Conservation (phyloP, 768 basidiomycete species). For the Podaxis sp. region DNA sequence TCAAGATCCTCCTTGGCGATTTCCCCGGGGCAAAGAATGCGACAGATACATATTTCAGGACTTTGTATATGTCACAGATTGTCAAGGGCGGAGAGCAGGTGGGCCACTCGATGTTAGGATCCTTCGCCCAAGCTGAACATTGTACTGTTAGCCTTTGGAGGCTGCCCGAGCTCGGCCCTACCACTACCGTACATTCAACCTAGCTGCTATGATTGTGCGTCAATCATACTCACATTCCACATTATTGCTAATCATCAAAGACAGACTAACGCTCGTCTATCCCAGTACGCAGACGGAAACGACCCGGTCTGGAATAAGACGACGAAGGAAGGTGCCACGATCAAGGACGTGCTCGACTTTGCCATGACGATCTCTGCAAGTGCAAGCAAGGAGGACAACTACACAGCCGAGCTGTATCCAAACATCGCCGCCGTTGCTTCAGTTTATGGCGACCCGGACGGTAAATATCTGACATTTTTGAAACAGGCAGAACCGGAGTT, state of each 20-base stretch:
- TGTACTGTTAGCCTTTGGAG: slow-evolving; percentile 46
- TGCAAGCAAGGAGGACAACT: slow-evolving; percentile 27
- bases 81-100: slow-evolving; percentile 55
- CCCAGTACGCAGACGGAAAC: slow-evolving; percentile 38
- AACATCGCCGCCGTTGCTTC: slow-evolving; percentile 53
- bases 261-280: slow-evolving; percentile 56
- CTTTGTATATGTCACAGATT: slow-evolving; percentile 49
- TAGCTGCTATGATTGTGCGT: slow-evolving; percentile 63
- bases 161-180: slow-evolving; percentile 56
- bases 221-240: background rate
- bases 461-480: slow-evolving; percentile 49
- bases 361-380: slow-evolving; percentile 43
- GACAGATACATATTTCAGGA: slow-evolving; percentile 46
- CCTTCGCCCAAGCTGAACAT: background rate
- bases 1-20: slow-evolving; percentile 53
- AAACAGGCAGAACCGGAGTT: slow-evolving; percentile 32
- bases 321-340: slow-evolving; percentile 46
- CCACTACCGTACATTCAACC: slow-evolving; percentile 66
- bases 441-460: slow-evolving; percentile 57
- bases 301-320: slow-evolving; percentile 44
- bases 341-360: slow-evolving; percentile 55
- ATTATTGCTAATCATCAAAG: background rate
- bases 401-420: slow-evolving; percentile 49
- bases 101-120: slow-evolving; percentile 3
- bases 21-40: slow-evolving; percentile 40